phyloP scores from a whole-genome alignment of 805 yeast genomes.

The Starmerella kuoi region DNA sequence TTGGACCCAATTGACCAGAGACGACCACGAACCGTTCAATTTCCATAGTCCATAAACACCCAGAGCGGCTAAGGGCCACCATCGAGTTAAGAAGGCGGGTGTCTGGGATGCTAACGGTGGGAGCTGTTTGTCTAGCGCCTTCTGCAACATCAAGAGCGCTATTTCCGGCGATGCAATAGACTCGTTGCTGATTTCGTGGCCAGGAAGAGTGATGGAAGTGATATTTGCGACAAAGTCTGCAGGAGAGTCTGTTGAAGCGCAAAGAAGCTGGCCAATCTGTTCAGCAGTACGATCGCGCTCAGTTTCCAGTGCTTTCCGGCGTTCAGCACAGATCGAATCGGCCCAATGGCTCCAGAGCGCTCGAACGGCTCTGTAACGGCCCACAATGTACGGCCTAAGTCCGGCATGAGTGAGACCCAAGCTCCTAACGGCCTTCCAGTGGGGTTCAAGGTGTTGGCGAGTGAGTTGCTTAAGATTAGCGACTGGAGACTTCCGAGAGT shows the following conservation, averaged over 20 bases:
- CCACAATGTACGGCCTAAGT: not conserved
- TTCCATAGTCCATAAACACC: slow-evolving; percentile 27
- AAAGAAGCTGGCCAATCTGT: slow-evolving; percentile 14
- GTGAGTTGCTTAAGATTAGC: not conserved
- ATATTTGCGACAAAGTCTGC: not conserved
- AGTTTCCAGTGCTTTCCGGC: not conserved
- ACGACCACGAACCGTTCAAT: slow-evolving; percentile 40
- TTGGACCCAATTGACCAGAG: slow-evolving; percentile 44
- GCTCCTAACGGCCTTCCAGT: not conserved
- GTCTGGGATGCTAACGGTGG: not conserved
- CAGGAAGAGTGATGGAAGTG: not conserved
- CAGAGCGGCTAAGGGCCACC: slow-evolving; percentile 52
- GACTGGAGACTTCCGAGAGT: not conserved
- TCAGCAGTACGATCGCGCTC: slow-evolving; percentile 9
- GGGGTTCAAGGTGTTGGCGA: not conserved
- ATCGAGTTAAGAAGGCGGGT: slow-evolving; percentile 32
- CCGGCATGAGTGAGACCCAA: not conserved
- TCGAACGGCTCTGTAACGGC: slow-evolving; percentile 2
- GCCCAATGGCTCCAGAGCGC: not conserved
- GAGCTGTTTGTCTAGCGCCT: slow-evolving; percentile 9
- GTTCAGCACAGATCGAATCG: not conserved
- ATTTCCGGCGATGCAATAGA: slow-evolving; percentile 9
- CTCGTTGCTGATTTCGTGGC: not conserved
- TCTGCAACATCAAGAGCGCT: slow-evolving; percentile 12
- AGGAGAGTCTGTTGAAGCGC: not conserved